Evolutionary conservation across 495 filamentous ascomycete genomes (phyloP).

Genomic region (Trichoderma orchidacearum): DNA sequence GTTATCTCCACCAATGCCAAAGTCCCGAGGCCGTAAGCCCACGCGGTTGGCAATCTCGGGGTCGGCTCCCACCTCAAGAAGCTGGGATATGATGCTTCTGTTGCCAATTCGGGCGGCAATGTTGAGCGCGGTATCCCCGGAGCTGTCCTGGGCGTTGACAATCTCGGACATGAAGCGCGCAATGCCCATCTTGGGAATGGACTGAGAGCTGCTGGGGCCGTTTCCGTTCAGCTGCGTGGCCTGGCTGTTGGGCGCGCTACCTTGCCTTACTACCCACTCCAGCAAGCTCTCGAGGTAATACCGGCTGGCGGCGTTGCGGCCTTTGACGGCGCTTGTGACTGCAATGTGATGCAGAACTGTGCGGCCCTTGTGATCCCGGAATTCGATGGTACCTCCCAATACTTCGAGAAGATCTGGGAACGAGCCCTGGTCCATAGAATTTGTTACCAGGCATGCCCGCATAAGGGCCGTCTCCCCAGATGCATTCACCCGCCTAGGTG

Average conservation of each 20-base stretch:
- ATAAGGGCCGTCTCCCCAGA: conserved; percentile 86
- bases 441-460: conserved; percentile 74
- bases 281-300: conserved; percentile 90
- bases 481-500: conserved; percentile 72
- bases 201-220: conserved; percentile 11
- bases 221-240: conserved; percentile 17
- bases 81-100: conserved; percentile 77
- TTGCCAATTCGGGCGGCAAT: conserved; percentile 85
- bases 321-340: conserved; percentile 83
- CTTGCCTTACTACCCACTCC: conserved; percentile 83
- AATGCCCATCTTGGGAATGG: conserved; percentile 57
- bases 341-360: conserved; percentile 95
- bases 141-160: conserved; percentile 83
- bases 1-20: conserved; percentile 62
- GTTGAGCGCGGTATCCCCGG: conserved; percentile 89
- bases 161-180: conserved; percentile 90
- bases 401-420: conserved; percentile 76
- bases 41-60: conserved; percentile 77
- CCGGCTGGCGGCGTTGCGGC: conserved; percentile 66
- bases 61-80: conserved; percentile 87
- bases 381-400: conserved; percentile 79
- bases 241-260: conserved; percentile 50
- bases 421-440: conserved; percentile 73
- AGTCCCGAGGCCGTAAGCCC: conserved; percentile 75
- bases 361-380: conserved; percentile 74